phyloP scores from a whole-genome alignment of 176 grass and related monocot species.

The Cocos nucifera region DNA sequence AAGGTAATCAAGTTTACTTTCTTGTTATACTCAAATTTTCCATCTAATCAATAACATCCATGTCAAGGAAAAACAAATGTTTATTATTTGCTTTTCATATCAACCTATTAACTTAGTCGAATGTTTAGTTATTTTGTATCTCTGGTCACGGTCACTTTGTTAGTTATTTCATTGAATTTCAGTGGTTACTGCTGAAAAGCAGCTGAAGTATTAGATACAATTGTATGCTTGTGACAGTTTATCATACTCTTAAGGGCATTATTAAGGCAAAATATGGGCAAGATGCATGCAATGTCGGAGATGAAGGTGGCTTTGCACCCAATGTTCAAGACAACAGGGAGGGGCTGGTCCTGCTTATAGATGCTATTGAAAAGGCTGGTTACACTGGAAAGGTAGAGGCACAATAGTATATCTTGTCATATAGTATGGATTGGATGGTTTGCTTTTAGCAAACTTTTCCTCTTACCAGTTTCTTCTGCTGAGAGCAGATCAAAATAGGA shows the following conservation, averaged over 20 bases:
- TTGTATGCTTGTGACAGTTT: slow-evolving; percentile 41
- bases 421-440: too few species aligned
- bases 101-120: too few species aligned
- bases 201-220: neutral
- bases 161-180: too few species aligned
- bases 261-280: slow-evolving; percentile 98
- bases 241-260: slow-evolving; percentile 85
- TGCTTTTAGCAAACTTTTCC: neutral
- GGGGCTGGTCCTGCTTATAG: slow-evolving; percentile 92
- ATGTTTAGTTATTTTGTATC: too few species aligned
- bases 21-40: too few species aligned
- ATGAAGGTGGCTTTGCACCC: slow-evolving; percentile 97
- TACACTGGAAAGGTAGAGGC: slow-evolving; percentile 69
- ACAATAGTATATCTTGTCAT: neutral
- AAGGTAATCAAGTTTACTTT: slow-evolving; percentile 44
- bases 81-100: too few species aligned
- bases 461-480: slow-evolving; percentile 1
- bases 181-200: neutral
- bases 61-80: too few species aligned
- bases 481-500: slow-evolving; percentile 88
- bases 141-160: too few species aligned
- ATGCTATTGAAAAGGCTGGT: slow-evolving; percentile 90
- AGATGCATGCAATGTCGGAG: slow-evolving; percentile 98
- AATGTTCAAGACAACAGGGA: slow-evolving; percentile 99
- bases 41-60: too few species aligned